Evolutionary conservation across 495 filamentous ascomycete genomes (phyloP).

Genomic region (Hyaloscypha bicolor): DNA sequence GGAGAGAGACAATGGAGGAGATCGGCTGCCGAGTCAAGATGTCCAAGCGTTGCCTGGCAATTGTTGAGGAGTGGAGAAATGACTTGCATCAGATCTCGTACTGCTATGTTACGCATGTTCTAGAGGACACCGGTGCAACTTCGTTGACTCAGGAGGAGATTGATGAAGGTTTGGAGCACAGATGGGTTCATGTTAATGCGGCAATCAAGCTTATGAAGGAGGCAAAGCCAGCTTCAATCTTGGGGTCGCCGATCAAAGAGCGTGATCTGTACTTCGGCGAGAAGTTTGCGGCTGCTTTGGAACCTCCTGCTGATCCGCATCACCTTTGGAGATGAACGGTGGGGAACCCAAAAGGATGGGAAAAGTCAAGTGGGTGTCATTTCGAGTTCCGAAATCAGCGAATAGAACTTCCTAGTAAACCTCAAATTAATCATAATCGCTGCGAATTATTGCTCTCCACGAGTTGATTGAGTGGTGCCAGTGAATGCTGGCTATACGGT

Average conservation of each 20-base stretch:
- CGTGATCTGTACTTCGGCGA: constrained; percentile 29
- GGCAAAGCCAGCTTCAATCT: constrained; percentile 29
- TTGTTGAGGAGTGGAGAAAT: constrained; percentile 33
- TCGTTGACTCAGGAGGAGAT: constrained; percentile 31
- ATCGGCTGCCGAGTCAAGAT: constrained; percentile 30
- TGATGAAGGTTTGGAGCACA: constrained; percentile 27
- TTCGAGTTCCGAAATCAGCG: too few species aligned
- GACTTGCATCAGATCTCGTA: constrained; percentile 33
- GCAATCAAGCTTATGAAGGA: constrained; percentile 28
- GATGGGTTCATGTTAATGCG: constrained; percentile 28
- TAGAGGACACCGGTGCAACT: constrained; percentile 23
- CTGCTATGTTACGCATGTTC: constrained; percentile 30
- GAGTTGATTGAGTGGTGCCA: too few species aligned
- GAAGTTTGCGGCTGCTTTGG: constrained; percentile 1
- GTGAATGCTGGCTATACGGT: too few species aligned
- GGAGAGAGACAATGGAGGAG: constrained; percentile 33
- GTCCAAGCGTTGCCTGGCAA: constrained; percentile 23
- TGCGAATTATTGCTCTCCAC: too few species aligned
- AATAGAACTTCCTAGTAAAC: too few species aligned
- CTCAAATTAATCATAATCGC: too few species aligned
- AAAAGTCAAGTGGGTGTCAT: too few species aligned
- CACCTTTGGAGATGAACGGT: too few species aligned
- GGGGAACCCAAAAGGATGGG: too few species aligned
- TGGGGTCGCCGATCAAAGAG: constrained; percentile 33
- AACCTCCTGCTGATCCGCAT: neutral